Evolutionary conservation across 352 stramenopile genomes (phyloP).

Genomic region (Globisporangium alternatum): DNA sequence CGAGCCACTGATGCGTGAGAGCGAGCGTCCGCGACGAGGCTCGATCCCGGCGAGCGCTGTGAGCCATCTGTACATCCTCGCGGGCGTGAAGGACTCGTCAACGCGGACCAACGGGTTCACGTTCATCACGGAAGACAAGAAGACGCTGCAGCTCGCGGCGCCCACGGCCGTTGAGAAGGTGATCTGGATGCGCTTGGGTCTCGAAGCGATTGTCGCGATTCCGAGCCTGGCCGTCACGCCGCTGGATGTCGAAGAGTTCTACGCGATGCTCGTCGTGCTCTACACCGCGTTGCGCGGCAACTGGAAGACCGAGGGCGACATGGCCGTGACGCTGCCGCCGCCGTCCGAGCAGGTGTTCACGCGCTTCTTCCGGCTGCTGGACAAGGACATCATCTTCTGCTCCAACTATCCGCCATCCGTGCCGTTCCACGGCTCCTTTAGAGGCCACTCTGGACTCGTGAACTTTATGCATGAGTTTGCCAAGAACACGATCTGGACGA

Average conservation of each 20-base stretch:
- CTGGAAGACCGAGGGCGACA: slow-evolving; percentile 83
- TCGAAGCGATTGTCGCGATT: slow-evolving; percentile 84
- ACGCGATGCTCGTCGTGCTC: slow-evolving; percentile 85
- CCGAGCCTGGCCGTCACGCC: slow-evolving; percentile 74
- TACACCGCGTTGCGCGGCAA: slow-evolving; percentile 78
- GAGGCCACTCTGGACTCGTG: slow-evolving; percentile 67
- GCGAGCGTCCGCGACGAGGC: slow-evolving; percentile 36
- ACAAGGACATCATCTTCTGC: slow-evolving; percentile 86
- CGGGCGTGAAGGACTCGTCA: slow-evolving; percentile 82
- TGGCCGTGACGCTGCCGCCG: slow-evolving; percentile 83
- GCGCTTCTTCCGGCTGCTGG: slow-evolving; percentile 81
- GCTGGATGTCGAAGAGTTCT: slow-evolving; percentile 88
- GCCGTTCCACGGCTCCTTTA: slow-evolving; percentile 83
- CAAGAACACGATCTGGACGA: slow-evolving; percentile 75
- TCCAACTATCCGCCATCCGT: slow-evolving; percentile 87
- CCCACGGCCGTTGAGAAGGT: slow-evolving; percentile 81
- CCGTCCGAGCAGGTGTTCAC: slow-evolving; percentile 87
- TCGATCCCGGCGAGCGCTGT: slow-evolving; percentile 43
- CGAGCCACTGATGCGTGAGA: slow-evolving; percentile 60
- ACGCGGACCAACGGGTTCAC: slow-evolving; percentile 79
- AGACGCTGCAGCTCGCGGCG: slow-evolving; percentile 72
- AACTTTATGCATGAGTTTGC: slow-evolving; percentile 81
- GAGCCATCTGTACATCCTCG: slow-evolving; percentile 77
- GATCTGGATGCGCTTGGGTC: slow-evolving; percentile 84
- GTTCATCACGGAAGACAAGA: slow-evolving; percentile 88